Percentiles rank a stretch among this genome's conserved stretches.
Evolutionary conservation across 129 eudicot species (phyloP).

Genomic region (Silybum marianum): DNA sequence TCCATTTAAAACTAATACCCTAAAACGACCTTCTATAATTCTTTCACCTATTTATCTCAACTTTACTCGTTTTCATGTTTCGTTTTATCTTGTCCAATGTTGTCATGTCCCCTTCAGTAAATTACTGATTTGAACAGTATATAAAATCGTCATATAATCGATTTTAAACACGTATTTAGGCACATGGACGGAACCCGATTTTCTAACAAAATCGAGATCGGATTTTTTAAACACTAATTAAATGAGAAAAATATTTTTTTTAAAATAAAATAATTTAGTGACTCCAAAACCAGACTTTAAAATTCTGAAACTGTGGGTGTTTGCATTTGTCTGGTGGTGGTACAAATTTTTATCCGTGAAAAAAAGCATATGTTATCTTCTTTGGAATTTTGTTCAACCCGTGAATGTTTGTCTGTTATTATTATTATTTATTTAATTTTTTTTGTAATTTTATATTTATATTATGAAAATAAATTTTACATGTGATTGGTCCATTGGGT

Average conservation of each 20-base stretch:
- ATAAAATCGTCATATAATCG: background rate
- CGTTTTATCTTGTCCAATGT: no score
- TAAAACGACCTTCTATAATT: background rate
- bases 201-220: background rate
- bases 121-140: no score
- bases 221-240: background rate
- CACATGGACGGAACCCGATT: background rate
- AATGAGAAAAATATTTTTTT: background rate
- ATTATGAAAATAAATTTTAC: background rate
- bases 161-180: background rate
- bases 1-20: background rate
- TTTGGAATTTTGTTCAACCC: constrained; percentile 41
- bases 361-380: constrained; percentile 26
- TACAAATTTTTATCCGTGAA: constrained; percentile 30
- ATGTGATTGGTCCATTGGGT: constrained; percentile 23
- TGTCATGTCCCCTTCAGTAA: background rate
- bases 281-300: constrained; percentile 18
- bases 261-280: background rate
- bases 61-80: no score
- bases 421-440: background rate
- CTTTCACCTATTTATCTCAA: no score
- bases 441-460: background rate
- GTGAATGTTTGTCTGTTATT: constrained; percentile 29
- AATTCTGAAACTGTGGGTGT: constrained; percentile 29
- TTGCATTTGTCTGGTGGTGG: constrained; percentile 30